Base-by-base conservation (phyloP, 2,329 filamentous ascomycete genomes). In the Colletotrichum graminicola region DNA sequence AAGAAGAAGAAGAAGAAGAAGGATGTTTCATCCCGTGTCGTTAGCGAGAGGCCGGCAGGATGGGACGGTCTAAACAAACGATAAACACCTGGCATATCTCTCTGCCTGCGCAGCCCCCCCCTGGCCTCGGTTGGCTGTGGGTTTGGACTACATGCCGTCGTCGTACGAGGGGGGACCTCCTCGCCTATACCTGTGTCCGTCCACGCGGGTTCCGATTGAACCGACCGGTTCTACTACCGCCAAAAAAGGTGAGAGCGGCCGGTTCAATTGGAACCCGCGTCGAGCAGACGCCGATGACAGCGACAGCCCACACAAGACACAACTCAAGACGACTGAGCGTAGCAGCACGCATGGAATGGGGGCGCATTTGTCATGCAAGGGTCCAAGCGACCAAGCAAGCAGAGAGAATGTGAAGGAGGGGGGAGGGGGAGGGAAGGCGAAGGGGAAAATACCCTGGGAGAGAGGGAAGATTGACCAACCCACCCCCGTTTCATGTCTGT, bases 401-500 rank as follows among this genome's bases (percentile, higher is more conserved):
- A 41, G 29, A 21, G 11, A 51, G 12, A 16, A 8, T 26, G n/a
- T 6, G n/a, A 51, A 23, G 16, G 11, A 26, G 14, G 3, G 14
- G 23, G 23, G 7, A 14, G 5, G n/a, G 2, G 3, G 11, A 11
- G 10, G n/a, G 12, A 26, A 29, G n/a, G 14, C 4, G 11, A 51
- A 29, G 14, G 26, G 16, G 8, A 49, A n/a, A 23, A 49, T 26
- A 41, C 26, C 55, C 54, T 45, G 36, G 62, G 34, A 45, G 23
- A 52, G 52, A 52, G n/a, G 23, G 36, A 34, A 51, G n/a, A 18
- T 32, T n/a, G 45, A 18, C 41, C 45, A 41, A 29, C 36, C 26
- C 47, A 29, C 36, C 26, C 47, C 63, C 63, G 71, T 73, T 73
- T 73, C 71, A 73, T 61, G 60, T 72, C 18, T 63, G 71, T 73